A percentile compares a stretch with the other conserved stretches of the same genome.
These are phyloP conservation scores for Dendrothele bispora DNA, from an alignment of 768 basidiomycete species.

Conservation along the genomic window DNA sequence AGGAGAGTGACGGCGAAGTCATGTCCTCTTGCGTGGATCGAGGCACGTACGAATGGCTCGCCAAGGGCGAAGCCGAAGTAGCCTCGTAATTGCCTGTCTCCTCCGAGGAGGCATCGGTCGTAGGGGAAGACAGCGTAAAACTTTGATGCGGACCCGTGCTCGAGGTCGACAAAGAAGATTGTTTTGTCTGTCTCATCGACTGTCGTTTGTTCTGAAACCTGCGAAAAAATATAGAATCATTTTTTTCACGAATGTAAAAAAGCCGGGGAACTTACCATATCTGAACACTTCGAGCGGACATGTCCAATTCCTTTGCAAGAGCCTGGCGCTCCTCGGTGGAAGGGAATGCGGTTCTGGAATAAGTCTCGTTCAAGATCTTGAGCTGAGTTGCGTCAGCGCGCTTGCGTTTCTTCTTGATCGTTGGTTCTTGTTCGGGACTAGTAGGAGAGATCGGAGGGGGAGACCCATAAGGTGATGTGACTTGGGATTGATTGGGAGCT, in stretches of 20 bases:
- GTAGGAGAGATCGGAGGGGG: conserved; percentile 46
- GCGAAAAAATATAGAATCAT: conserved; percentile 21
- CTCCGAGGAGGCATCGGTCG: conserved; percentile 36
- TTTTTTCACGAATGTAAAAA: conserved; percentile 14
- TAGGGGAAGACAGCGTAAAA: conserved; percentile 43
- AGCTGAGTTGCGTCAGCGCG: conserved; percentile 80
- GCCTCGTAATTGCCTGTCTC: conserved; percentile 34
- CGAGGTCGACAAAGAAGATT: conserved; percentile 51
- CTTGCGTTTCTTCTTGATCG: conserved; percentile 86
- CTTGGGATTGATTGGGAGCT: conserved; percentile 36
- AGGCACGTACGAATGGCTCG: conserved; percentile 36
- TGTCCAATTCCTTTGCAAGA: conserved; percentile 74
- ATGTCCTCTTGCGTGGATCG: conserved; percentile 42
- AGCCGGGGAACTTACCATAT: conserved; percentile 61
- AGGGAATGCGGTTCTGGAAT: conserved; percentile 80
- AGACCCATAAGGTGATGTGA: no score
- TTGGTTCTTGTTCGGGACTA: conserved; percentile 54
- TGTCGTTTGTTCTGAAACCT: conserved; percentile 91
- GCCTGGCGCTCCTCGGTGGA: conserved; percentile 84
- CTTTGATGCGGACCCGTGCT: conserved; percentile 47
- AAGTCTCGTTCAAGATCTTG: conserved; percentile 79
- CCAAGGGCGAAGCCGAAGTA: conserved; percentile 30
- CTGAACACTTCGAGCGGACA: conserved; percentile 84
- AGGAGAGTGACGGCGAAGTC: conserved; percentile 29
- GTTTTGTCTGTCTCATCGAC: conserved; percentile 77